Conservation (phyloP, 169 alveolate species). For the Babesia caballi region DNA sequence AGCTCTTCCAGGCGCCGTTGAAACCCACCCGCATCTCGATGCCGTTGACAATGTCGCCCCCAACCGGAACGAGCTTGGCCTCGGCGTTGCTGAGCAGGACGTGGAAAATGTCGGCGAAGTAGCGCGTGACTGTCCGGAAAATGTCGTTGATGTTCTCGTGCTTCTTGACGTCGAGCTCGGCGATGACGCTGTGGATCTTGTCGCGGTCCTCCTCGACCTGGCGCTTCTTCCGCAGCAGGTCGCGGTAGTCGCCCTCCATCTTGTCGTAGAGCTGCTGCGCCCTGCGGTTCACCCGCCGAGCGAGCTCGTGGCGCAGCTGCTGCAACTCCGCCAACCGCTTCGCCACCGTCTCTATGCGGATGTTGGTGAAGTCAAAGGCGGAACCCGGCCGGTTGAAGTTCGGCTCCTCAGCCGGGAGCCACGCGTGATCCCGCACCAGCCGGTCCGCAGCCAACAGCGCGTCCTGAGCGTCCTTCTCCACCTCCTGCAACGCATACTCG, state of each 20-base stretch:
- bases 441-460: slow-evolving; percentile 36
- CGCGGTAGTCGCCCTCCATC: slow-evolving; percentile 85
- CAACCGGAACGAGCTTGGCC: slow-evolving; percentile 88
- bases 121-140: slow-evolving; percentile 85
- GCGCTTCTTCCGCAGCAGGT: slow-evolving; percentile 84
- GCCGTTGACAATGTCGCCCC: slow-evolving; percentile 79
- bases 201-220: slow-evolving; percentile 87
- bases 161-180: slow-evolving; percentile 89
- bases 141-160: slow-evolving; percentile 86
- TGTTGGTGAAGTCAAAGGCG: slow-evolving; percentile 69
- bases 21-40: slow-evolving; percentile 87
- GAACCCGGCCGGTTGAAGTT: slow-evolving; percentile 68
- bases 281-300: slow-evolving; percentile 88
- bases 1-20: slow-evolving; percentile 90
- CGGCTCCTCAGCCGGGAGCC: slow-evolving; percentile 69
- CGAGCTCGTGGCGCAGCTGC: slow-evolving; percentile 78
- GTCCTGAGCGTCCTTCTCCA: slow-evolving; percentile 55
- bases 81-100: slow-evolving; percentile 91
- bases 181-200: slow-evolving; percentile 89
- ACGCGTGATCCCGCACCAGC: slow-evolving; percentile 61
- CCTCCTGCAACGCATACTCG: slow-evolving; percentile 63
- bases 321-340: slow-evolving; percentile 79
- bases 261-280: slow-evolving; percentile 91
- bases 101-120: slow-evolving; percentile 90
- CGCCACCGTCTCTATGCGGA: slow-evolving; percentile 67